Conservation (phyloP, 495 filamentous ascomycete genomes). For the Penicillium fimorum region DNA sequence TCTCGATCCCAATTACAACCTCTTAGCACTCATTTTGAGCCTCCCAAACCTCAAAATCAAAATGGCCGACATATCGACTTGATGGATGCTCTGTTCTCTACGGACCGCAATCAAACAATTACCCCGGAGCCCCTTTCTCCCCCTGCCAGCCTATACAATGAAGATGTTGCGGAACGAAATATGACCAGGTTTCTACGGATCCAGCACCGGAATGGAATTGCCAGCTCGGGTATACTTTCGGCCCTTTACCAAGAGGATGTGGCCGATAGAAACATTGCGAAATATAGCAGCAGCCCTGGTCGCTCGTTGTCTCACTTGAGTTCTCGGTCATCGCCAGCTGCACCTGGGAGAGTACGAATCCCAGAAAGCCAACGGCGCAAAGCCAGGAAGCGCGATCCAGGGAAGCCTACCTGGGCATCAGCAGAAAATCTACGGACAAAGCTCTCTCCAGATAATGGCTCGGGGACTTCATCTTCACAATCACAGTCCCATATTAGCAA, state of each 20-base stretch:
- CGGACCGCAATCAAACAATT: conserved; percentile 30
- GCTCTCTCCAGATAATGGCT: conserved; percentile 13
- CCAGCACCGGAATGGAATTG: conserved; percentile 23
- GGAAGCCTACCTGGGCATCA: conserved; percentile 16
- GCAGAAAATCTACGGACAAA: conserved; percentile 22
- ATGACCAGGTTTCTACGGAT: conserved; percentile 41
- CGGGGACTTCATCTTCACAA: conserved; percentile 3
- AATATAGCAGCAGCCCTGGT: conserved; percentile 19
- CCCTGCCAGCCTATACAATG: conserved; percentile 43
- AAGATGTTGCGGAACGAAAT: conserved; percentile 50
- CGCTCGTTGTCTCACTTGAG: conserved; percentile 29
- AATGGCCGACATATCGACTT: conserved; percentile 44
- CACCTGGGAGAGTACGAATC: conserved; percentile 24
- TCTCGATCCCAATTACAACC: conserved; percentile 25
- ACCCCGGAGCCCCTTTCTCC: conserved; percentile 23
- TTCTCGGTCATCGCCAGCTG: conserved; percentile 25
- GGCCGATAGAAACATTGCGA: conserved; percentile 43
- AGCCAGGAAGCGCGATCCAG: conserved; percentile 10
- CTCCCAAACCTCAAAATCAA: conserved; percentile 18
- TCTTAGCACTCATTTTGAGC: conserved; percentile 8
- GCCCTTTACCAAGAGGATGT: conserved; percentile 46
- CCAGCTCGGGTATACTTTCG: conserved; percentile 34
- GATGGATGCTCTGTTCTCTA: conserved; percentile 38
- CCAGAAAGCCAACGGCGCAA: conserved; percentile 18
- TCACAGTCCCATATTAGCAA: conserved; percentile 11